A percentile compares a stretch with the other conserved stretches of the same genome.
These are phyloP conservation scores for Choiromyces venosus DNA, from an alignment of 495 filamentous ascomycete species.

Conservation along the genomic window DNA sequence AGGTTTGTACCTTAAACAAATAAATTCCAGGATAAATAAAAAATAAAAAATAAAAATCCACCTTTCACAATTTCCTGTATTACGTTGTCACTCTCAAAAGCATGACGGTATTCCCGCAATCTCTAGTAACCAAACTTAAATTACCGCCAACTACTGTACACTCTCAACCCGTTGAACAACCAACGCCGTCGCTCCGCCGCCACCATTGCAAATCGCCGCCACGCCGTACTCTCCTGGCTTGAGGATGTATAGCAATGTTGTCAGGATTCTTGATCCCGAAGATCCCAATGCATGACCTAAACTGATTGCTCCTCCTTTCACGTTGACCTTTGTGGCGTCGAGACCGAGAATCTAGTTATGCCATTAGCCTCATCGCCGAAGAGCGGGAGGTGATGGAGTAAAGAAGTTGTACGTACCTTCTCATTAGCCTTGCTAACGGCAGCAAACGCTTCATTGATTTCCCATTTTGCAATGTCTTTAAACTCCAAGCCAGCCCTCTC, in stretches of 20 bases:
- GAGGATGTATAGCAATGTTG: conserved; percentile 82
- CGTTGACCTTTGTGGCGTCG: conserved; percentile 72
- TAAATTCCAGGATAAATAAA: no score
- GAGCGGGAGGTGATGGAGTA: not conserved
- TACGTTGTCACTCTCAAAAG: no score
- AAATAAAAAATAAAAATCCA: no score
- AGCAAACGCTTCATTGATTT: conserved; percentile 98
- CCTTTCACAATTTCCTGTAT: no score
- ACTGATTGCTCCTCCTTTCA: conserved; percentile 83
- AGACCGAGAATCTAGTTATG: conserved; percentile 65
- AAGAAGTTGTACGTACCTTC: conserved; percentile 53
- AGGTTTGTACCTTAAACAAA: no score
- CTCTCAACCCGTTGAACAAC: conserved; percentile 81
- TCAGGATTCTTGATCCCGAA: conserved; percentile 87
- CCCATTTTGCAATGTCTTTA: conserved; percentile 87
- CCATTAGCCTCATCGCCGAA: conserved; percentile 16
- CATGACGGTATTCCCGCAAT: not conserved
- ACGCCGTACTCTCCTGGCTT: conserved; percentile 88
- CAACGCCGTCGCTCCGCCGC: conserved; percentile 83
- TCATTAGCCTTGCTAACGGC: conserved; percentile 93
- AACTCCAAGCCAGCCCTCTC: conserved; percentile 80
- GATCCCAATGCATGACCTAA: conserved; percentile 92
- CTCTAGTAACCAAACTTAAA: not conserved
- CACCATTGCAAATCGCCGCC: conserved; percentile 95
- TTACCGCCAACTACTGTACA: conserved; percentile 45